Conservation (phyloP, 352 stramenopile genomes). For the Phytophthora foliorum region DNA sequence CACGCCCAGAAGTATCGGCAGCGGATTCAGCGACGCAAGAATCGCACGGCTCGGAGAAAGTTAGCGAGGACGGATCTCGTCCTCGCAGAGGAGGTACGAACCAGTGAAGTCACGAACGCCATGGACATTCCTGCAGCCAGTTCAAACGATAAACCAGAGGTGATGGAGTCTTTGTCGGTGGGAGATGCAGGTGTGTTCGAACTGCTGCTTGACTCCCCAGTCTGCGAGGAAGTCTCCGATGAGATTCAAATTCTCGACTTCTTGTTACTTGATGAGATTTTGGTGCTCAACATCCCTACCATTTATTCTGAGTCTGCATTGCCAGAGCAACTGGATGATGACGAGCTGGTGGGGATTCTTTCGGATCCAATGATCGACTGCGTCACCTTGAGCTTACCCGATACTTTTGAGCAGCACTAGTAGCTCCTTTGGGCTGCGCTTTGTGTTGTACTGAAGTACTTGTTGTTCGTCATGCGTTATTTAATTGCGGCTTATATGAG, state of each 20-base stretch:
- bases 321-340: neutral
- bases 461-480: too few relatives aligned
- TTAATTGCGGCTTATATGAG: too few relatives aligned
- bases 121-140: neutral
- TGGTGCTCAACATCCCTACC: constrained; percentile 9
- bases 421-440: neutral
- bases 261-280: constrained; percentile 13
- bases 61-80: neutral
- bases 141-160: neutral
- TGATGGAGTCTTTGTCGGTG: neutral
- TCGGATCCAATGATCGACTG: constrained; percentile 4
- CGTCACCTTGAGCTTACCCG: neutral
- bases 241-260: constrained; percentile 1
- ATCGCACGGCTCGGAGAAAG: neutral
- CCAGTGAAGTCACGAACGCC: neutral
- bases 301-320: neutral
- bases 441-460: too few relatives aligned
- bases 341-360: constrained; percentile 16
- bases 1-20: constrained; percentile 35
- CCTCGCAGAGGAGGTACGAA: neutral
- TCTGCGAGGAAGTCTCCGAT: neutral
- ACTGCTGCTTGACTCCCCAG: neutral
- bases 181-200: neutral
- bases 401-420: neutral
- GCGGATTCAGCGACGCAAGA: constrained; percentile 5